Evolutionary conservation across 2,329 filamentous ascomycete species (phyloP).

Genomic region (Colletotrichum spinosum): DNA sequence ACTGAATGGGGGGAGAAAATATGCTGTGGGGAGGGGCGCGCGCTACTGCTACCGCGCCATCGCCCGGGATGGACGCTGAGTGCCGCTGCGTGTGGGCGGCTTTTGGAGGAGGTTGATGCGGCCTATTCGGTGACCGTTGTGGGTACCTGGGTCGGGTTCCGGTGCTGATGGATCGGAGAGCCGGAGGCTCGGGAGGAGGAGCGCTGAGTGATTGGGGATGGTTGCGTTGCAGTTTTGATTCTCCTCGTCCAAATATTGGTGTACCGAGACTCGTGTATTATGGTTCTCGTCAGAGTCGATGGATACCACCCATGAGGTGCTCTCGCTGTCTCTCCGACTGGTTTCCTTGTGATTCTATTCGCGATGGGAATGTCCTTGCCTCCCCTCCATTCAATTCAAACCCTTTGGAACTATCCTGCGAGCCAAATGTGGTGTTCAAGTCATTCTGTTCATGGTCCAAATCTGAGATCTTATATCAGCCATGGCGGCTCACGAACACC

Average conservation of each 20-base stretch:
- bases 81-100: neutral
- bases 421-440: no score
- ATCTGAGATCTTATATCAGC: no score
- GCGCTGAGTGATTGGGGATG: neutral
- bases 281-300: neutral
- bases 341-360: no score
- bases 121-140: constrained; percentile 31
- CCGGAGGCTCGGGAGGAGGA: no score
- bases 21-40: constrained; percentile 4
- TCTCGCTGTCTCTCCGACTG: no score
- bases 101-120: constrained; percentile 1
- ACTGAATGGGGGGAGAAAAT: constrained; percentile 14
- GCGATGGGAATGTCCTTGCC: no score
- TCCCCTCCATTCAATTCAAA: no score
- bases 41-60: neutral
- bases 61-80: constrained; percentile 24
- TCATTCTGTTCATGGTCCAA: no score
- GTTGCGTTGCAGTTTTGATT: constrained; percentile 8
- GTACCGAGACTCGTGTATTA: neutral
- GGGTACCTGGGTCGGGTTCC: constrained; percentile 14
- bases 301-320: no score
- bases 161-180: neutral
- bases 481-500: no score
- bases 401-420: no score
- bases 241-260: neutral